Evolutionary conservation across 257 asterid species (phyloP).

Genomic region (Solanum arcanum): DNA sequence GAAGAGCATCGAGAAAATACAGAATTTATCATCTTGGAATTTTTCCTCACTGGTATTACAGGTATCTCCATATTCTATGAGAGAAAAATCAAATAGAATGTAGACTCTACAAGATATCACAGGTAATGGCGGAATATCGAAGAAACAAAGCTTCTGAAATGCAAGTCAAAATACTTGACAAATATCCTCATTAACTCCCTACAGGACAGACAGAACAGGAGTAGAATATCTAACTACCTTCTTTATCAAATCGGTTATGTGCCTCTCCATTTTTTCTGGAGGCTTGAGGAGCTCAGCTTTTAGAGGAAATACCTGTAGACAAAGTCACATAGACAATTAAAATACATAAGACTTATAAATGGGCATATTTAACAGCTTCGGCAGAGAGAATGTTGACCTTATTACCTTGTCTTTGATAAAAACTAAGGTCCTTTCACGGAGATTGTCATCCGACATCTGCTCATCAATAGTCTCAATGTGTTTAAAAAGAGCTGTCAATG

Average conservation of each 20-base stretch:
- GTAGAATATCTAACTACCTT: constrained; percentile 28
- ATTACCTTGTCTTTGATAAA: constrained; percentile 83
- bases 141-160: background rate
- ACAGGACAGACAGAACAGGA: background rate
- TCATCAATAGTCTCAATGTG: constrained; percentile 89
- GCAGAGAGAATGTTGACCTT: background rate
- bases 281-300: constrained; percentile 86
- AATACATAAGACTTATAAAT: background rate
- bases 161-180: background rate
- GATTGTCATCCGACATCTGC: constrained; percentile 82
- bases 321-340: background rate
- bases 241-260: constrained; percentile 77
- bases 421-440: constrained; percentile 77
- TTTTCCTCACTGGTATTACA: background rate
- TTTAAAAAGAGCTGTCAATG: constrained; percentile 83
- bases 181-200: background rate
- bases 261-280: constrained; percentile 85
- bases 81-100: background rate
- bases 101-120: background rate
- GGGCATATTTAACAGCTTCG: background rate
- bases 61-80: background rate
- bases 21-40: background rate
- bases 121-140: background rate
- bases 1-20: background rate
- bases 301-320: constrained; percentile 70